Percentiles rank a stretch among this genome's conserved stretches.
These are phyloP conservation scores for Wickerhamiella galacta DNA, from an alignment of 805 yeast genomes.

Conservation along the genomic window DNA sequence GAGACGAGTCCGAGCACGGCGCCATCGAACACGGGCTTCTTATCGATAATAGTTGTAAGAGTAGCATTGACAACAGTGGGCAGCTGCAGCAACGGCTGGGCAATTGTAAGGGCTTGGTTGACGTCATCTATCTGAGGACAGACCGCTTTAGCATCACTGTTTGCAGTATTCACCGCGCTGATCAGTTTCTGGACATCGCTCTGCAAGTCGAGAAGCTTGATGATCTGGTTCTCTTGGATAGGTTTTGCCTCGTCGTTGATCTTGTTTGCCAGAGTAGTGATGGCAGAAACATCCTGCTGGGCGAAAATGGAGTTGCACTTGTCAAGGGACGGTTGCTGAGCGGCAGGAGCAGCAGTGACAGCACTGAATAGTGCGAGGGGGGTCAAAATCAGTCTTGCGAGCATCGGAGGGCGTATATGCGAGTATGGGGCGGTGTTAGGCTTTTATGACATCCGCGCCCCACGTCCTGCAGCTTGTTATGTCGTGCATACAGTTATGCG, in stretches of 20 bases:
- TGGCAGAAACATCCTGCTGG: not conserved
- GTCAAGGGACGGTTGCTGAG: not conserved
- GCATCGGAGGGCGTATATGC: no score
- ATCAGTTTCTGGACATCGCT: not conserved
- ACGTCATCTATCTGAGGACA: not conserved
- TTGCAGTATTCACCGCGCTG: not conserved
- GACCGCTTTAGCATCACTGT: not conserved
- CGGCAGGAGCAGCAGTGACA: not conserved
- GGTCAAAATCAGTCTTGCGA: no score
- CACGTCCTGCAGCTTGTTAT: no score
- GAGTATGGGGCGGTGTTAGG: no score
- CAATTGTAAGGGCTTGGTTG: not conserved
- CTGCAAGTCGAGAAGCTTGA: slow-evolving; percentile 1
- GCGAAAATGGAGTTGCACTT: not conserved
- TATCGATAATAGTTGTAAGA: slow-evolving; percentile 1
- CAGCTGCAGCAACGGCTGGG: slow-evolving; percentile 1
- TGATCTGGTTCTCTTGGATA: slow-evolving; percentile 1
- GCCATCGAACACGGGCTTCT: slow-evolving; percentile 16
- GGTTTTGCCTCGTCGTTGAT: not conserved
- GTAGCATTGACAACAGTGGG: slow-evolving; percentile 1
- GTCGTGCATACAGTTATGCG: no score
- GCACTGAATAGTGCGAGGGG: not conserved
- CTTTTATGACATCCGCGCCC: no score
- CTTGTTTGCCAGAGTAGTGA: not conserved
- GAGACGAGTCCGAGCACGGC: slow-evolving; percentile 7